phyloP scores from a whole-genome alignment of 176 grass and related monocot species.

The Echinochloa phyllopogon region DNA sequence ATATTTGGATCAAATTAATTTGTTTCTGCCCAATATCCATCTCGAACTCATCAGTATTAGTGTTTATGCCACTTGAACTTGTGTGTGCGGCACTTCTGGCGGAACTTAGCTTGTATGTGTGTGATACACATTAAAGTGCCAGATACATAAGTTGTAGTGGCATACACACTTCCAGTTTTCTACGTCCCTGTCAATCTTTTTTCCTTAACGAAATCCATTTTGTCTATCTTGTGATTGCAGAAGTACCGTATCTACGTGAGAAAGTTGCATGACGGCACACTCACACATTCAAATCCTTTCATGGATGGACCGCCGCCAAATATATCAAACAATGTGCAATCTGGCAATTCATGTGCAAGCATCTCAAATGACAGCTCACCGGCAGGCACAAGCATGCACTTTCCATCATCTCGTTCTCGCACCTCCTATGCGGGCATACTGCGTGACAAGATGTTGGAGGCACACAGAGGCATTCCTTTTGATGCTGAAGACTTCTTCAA shows the following conservation, averaged over 20 bases:
- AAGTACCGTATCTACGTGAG: slow-evolving; percentile 66
- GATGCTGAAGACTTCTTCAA: not conserved
- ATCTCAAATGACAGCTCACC: not conserved
- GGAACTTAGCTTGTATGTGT: not conserved
- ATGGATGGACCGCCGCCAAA: not conserved
- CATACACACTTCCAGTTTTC: not conserved
- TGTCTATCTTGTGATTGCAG: slow-evolving; percentile 50
- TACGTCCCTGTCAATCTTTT: not conserved
- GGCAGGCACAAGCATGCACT: not conserved
- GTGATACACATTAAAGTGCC: not conserved
- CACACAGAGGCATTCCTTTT: not conserved
- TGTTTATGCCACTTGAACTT: not conserved
- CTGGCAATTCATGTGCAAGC: not conserved
- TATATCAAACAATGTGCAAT: not conserved
- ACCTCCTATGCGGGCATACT: not conserved
- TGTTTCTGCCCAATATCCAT: not conserved
- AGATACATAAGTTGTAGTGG: not conserved
- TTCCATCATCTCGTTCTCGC: not conserved
- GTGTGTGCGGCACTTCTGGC: too few species aligned
- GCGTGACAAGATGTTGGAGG: not conserved
- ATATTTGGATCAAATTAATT: not conserved
- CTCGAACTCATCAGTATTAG: not conserved
- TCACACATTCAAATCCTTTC: not conserved
- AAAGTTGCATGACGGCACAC: slow-evolving; percentile 14
- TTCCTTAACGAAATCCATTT: not conserved